Base-by-base conservation (phyloP, 2,329 filamentous ascomycete genomes). In the Ophiostoma australiae region DNA sequence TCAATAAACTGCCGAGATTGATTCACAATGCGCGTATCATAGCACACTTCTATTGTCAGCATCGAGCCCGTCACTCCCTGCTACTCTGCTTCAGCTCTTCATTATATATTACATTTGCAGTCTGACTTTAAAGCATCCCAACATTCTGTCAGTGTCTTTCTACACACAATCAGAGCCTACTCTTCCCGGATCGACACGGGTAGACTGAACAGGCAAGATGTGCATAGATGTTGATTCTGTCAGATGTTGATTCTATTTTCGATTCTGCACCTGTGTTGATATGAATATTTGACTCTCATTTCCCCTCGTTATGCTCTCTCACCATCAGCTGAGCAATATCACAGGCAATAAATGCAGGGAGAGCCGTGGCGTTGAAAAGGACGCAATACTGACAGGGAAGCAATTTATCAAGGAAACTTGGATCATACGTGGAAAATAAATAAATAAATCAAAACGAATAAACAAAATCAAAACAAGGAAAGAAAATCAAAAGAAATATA, bases 271-370 rank as follows among this genome's bases (percentile, higher is more conserved):
- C 15, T 13, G 7, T 44, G 4, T 37, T 37, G 4, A 37, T 37
- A 37, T 37, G n/a, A n/a, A 37, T 44, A 44, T 44, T 10, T 41
- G 10, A 41, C 10, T 41, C 35, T 44, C 41, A n/a, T 17, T 48
- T 48, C 17, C 41, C 27, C 52, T 31, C 8, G 17, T 58, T n/a
- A 58, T 58, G 23, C 23, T 55, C 52, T 8, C 15, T 1, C n/a
- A n/a, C n/a, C n/a, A n/a, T n/a, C n/a, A 58, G 52, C 52, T 58
- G 3, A 11, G 52, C 52, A 58, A 58, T 58, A 58, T 58, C 52
- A 58, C 52, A 58, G 20, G 52, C 5, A 31, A 58, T 58, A 58
- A 8, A 58, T 58, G 52, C 52, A 27, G 27, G 52, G 52, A 27
- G 52, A n/a, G 52, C 52, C 23, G 52, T 58, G 52, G 52, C 52